phyloP scores from a whole-genome alignment of 2,329 filamentous ascomycete species.

The Cercospora citrullina region DNA sequence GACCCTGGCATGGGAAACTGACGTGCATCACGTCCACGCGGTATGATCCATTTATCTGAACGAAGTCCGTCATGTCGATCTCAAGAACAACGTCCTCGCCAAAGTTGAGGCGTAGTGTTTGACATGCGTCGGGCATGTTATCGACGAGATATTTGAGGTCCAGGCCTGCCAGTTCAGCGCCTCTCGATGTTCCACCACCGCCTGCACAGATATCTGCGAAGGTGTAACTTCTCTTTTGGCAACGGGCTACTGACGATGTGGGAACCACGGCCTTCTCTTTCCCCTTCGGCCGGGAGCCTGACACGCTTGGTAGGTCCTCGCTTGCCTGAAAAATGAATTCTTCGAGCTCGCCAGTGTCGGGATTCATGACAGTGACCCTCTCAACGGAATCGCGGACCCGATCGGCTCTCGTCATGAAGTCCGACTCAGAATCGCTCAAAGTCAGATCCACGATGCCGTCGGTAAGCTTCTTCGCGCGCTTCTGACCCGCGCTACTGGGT shows the following conservation, averaged over 20 bases:
- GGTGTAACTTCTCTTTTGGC: not conserved
- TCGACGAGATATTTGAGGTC: slow-evolving; percentile 58
- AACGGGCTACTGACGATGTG: no score
- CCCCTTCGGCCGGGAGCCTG: not conserved
- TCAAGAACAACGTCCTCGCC: not conserved
- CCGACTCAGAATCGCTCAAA: not conserved
- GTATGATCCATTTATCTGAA: not conserved
- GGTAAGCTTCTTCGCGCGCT: not conserved
- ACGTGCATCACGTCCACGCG: not conserved
- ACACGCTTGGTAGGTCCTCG: not conserved
- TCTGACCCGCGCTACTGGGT: not conserved
- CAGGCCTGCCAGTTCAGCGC: slow-evolving; percentile 61
- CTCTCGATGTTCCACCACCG: slow-evolving; percentile 68
- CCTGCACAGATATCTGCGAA: slow-evolving; percentile 67
- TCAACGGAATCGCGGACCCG: not conserved
- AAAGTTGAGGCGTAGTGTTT: not conserved
- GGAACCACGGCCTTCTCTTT: not conserved
- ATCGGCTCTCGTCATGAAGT: not conserved
- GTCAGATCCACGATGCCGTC: not conserved
- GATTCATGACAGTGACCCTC: not conserved
- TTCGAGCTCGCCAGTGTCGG: not conserved
- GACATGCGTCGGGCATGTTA: slow-evolving; percentile 38
- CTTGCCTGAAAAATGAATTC: not conserved
- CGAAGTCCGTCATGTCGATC: not conserved
- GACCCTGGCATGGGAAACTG: not conserved